Conservation (phyloP, 106 monocot species). For the Phalaenopsis equestris region DNA sequence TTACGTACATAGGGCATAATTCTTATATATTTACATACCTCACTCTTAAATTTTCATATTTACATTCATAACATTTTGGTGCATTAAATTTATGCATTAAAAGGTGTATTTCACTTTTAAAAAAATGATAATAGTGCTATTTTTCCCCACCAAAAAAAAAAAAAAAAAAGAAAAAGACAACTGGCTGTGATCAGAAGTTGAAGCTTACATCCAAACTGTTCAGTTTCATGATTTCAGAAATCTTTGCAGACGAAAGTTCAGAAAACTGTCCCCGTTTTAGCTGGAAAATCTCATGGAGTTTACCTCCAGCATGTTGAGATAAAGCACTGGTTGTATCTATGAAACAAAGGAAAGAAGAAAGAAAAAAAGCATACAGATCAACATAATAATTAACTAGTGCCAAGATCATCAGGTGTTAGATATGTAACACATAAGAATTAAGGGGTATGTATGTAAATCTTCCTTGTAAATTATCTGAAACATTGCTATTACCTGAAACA, state of each 20-base stretch:
- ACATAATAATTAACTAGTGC: neutral
- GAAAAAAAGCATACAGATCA: neutral
- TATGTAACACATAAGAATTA: neutral
- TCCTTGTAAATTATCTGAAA: neutral
- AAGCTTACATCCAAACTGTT: constrained; percentile 35
- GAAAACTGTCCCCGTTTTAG: constrained; percentile 33
- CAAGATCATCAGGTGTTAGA: neutral
- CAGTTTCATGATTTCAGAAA: constrained; percentile 43
- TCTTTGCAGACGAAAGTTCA: constrained; percentile 33
- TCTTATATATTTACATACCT: too few species aligned
- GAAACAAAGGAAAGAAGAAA: neutral
- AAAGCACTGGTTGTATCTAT: constrained; percentile 17
- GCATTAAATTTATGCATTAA: too few species aligned
- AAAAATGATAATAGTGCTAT: too few species aligned
- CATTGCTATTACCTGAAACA: constrained; percentile 15
- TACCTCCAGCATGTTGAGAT: constrained; percentile 14
- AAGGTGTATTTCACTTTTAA: too few species aligned
- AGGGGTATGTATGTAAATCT: neutral
- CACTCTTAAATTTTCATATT: too few species aligned
- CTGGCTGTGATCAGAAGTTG: neutral
- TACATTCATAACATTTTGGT: too few species aligned
- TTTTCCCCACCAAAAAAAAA: neutral
- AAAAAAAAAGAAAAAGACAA: neutral
- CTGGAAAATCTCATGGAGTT: constrained; percentile 33
- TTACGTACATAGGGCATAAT: too few species aligned